A percentile compares a stretch with the other conserved stretches of the same genome.
phyloP scores from a whole-genome alignment of 495 filamentous ascomycete genomes.

The Cercophora sp. region DNA sequence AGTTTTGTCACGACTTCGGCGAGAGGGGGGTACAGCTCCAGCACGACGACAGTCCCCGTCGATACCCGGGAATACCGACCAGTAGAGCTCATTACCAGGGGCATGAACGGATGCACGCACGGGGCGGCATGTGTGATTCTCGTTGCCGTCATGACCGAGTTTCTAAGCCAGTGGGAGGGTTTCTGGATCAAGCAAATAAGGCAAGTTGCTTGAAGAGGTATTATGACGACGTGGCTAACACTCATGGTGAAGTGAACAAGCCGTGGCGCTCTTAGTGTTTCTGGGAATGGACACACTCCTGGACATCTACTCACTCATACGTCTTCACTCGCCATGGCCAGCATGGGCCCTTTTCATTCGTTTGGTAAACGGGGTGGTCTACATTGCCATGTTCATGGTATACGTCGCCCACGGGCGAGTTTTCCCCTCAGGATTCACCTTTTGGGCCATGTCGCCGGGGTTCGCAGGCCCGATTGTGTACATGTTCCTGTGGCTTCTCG shows the following conservation, averaged over 20 bases:
- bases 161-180: neutral
- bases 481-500: constrained; percentile 26
- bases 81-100: neutral
- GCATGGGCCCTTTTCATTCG: constrained; percentile 22
- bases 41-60: neutral
- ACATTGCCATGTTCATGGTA: constrained; percentile 25
- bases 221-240: no score
- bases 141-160: constrained; percentile 9
- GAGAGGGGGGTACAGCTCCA: neutral
- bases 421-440: constrained; percentile 19
- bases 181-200: constrained; percentile 5
- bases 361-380: constrained; percentile 14
- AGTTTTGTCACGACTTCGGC: neutral
- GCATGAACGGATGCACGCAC: constrained; percentile 9
- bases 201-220: neutral
- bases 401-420: constrained; percentile 24
- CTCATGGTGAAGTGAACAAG: constrained; percentile 24
- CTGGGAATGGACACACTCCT: constrained; percentile 25
- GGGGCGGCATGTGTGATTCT: constrained; percentile 12
- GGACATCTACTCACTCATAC: constrained; percentile 30
- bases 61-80: neutral
- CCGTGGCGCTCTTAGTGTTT: constrained; percentile 25
- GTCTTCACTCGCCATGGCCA: constrained; percentile 14
- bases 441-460: constrained; percentile 20
- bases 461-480: constrained; percentile 22